Conservation (phyloP, 768 basidiomycete genomes). For the Leucocoprinus birnbaumii region DNA sequence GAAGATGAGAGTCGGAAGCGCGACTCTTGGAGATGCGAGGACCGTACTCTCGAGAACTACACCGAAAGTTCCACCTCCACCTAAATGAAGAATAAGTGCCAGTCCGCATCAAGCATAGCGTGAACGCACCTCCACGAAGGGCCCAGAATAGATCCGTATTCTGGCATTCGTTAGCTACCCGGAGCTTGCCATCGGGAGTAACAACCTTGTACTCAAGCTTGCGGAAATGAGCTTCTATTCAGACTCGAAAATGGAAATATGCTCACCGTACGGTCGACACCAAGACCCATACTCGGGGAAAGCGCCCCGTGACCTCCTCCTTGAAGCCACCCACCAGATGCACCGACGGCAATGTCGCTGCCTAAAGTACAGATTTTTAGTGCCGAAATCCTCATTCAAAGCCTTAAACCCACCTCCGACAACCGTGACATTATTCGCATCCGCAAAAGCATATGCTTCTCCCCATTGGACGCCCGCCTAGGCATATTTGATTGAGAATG, state of each 20-base stretch:
- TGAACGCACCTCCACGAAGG: constrained; percentile 34
- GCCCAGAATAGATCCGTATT: constrained; percentile 45
- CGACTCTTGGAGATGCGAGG: constrained; percentile 33
- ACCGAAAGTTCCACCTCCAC: constrained; percentile 38
- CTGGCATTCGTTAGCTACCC: constrained; percentile 37
- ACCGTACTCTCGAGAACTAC: constrained; percentile 34
- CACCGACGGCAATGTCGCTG: constrained; percentile 37
- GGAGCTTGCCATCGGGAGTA: constrained; percentile 39
- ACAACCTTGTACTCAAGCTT: constrained; percentile 29
- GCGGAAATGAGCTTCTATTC: not conserved
- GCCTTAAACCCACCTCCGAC: constrained; percentile 33
- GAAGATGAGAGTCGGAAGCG: constrained; percentile 34
- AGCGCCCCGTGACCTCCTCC: constrained; percentile 44
- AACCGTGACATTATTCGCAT: constrained; percentile 39
- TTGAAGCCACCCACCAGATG: constrained; percentile 40
- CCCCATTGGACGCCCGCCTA: constrained; percentile 46
- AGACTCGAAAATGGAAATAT: not conserved
- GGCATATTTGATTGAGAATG: not conserved
- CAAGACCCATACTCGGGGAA: constrained; percentile 43
- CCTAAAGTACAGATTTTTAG: constrained; percentile 4
- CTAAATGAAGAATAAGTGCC: not conserved
- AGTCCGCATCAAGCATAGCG: not conserved
- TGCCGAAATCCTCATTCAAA: not conserved
- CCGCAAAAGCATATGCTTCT: constrained; percentile 42
- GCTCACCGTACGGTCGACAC: constrained; percentile 42